Conservation (phyloP, 306 rosid genomes). For the Inga leiocalycina region DNA sequence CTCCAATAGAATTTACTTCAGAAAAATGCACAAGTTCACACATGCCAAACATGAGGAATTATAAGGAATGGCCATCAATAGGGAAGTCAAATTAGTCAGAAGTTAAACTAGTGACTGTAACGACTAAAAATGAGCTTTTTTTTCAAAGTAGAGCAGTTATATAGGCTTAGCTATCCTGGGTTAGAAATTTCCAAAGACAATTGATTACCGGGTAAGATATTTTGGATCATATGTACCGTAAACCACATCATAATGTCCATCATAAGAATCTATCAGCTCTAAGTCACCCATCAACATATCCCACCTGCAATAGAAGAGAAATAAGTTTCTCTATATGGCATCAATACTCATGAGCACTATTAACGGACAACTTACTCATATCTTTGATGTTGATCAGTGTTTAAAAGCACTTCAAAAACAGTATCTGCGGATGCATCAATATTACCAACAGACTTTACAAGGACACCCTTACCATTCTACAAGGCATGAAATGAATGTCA, state of each 20-base stretch:
- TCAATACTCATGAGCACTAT: constrained; percentile 1
- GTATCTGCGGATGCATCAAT: constrained; percentile 81
- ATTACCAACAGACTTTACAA: constrained; percentile 85
- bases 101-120: constrained; percentile 12
- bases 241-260: constrained; percentile 84
- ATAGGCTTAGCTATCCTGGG: not conserved
- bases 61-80: constrained; percentile 17
- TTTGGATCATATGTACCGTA: constrained; percentile 89
- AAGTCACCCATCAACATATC: constrained; percentile 95
- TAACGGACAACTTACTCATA: constrained; percentile 69
- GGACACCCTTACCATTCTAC: constrained; percentile 79
- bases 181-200: constrained; percentile 4
- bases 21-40: constrained; percentile 1
- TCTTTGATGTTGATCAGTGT: constrained; percentile 69
- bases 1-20: not conserved
- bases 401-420: constrained; percentile 77
- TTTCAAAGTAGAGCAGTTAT: not conserved
- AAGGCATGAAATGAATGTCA: constrained; percentile 38
- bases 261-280: constrained; percentile 73
- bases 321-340: not conserved
- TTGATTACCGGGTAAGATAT: constrained; percentile 74
- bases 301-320: constrained; percentile 72
- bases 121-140: not conserved
- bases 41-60: constrained; percentile 22
- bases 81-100: constrained; percentile 30